Evolutionary conservation across 257 asterid genomes (phyloP).

Genomic region (Henckelia pumila): DNA sequence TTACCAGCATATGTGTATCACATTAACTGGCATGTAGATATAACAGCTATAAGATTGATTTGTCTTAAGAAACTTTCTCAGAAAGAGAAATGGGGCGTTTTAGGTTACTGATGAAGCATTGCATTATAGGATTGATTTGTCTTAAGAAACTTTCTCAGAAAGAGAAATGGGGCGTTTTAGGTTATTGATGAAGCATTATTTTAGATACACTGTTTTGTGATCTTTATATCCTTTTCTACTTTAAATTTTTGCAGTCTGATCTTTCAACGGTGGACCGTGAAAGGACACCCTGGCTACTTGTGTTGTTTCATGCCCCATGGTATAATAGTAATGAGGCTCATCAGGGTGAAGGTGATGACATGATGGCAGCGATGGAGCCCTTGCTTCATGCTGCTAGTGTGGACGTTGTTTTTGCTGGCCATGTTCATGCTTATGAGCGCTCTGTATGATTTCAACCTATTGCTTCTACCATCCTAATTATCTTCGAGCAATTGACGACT

Average conservation of each 20-base stretch:
- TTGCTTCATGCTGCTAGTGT: slow-evolving; percentile 70
- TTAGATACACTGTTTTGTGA: background rate
- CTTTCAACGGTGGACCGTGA: slow-evolving; percentile 64
- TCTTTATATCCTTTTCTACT: slow-evolving; percentile 12
- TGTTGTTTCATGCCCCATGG: slow-evolving; percentile 91
- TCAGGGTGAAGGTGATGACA: slow-evolving; percentile 80
- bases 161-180: background rate
- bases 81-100: background rate
- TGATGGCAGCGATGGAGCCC: slow-evolving; percentile 84
- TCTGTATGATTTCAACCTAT: slow-evolving; percentile 43
- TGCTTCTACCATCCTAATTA: background rate
- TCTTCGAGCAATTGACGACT: slow-evolving; percentile 10
- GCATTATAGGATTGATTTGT: too few species aligned
- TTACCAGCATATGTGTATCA: background rate
- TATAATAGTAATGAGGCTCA: slow-evolving; percentile 85
- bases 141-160: background rate
- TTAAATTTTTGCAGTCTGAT: slow-evolving; percentile 55
- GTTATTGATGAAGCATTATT: slow-evolving; percentile 9
- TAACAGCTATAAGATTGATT: background rate
- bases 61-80: background rate
- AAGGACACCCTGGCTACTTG: slow-evolving; percentile 80
- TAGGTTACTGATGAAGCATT: slow-evolving; percentile 11
- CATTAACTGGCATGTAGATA: slow-evolving; percentile 3
- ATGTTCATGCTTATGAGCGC: slow-evolving; percentile 98
- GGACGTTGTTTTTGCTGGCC: slow-evolving; percentile 73